Evolutionary conservation across 768 basidiomycete species (phyloP).

Genomic region (Boletus pseudopeckii): DNA sequence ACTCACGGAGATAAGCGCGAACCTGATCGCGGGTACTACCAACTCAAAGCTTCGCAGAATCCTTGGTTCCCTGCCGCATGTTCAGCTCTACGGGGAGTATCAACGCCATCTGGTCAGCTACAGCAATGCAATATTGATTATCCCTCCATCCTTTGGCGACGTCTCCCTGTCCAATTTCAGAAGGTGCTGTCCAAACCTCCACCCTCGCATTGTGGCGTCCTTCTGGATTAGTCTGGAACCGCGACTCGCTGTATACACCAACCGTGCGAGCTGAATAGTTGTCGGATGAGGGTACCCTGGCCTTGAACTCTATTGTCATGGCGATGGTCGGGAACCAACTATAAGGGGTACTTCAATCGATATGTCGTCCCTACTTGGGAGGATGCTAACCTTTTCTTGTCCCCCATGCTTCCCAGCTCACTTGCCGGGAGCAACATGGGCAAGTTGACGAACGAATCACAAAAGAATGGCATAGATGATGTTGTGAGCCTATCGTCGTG

Average conservation of each 20-base stretch:
- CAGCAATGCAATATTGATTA: slow-evolving; percentile 59
- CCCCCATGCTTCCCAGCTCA: slow-evolving; percentile 33
- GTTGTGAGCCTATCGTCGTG: slow-evolving; percentile 49
- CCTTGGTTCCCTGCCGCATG: slow-evolving; percentile 14
- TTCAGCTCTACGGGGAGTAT: slow-evolving; percentile 36
- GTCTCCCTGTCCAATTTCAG: slow-evolving; percentile 46
- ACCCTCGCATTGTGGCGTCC: slow-evolving; percentile 56
- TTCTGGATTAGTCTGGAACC: slow-evolving; percentile 51
- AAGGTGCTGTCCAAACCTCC: slow-evolving; percentile 67
- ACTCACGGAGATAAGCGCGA: slow-evolving; percentile 4
- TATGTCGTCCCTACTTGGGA: background rate
- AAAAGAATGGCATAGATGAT: slow-evolving; percentile 53
- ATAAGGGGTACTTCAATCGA: background rate
- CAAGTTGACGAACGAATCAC: slow-evolving; percentile 48
- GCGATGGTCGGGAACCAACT: slow-evolving; percentile 67
- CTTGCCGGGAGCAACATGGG: slow-evolving; percentile 46
- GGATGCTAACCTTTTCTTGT: slow-evolving; percentile 12
- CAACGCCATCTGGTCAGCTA: slow-evolving; percentile 60
- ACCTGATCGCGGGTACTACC: background rate
- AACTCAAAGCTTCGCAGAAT: slow-evolving; percentile 23
- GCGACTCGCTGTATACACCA: slow-evolving; percentile 50
- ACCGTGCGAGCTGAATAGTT: slow-evolving; percentile 50
- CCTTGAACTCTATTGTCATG: slow-evolving; percentile 61
- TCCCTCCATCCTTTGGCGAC: slow-evolving; percentile 52
- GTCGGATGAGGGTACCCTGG: slow-evolving; percentile 47